A percentile compares a stretch with the other conserved stretches of the same genome.
Conservation (phyloP, 2,329 filamentous ascomycete species). For the Gnomoniopsis smithogilvyi region DNA sequence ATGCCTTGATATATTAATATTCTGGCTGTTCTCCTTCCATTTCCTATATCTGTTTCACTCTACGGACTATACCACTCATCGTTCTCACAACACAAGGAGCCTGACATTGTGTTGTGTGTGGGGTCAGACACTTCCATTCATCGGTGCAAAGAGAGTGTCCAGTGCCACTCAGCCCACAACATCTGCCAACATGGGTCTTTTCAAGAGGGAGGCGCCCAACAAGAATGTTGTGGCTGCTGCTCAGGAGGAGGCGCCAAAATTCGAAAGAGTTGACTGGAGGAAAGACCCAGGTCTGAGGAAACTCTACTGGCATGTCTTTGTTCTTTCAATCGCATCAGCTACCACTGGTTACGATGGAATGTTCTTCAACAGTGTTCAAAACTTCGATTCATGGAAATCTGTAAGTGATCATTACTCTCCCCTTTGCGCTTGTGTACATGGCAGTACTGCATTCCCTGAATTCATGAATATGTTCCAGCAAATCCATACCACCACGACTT, state of each 20-base stretch:
- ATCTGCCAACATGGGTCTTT: constrained; percentile 24
- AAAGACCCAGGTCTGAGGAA: constrained; percentile 54
- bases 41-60: neutral
- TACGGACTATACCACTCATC: neutral
- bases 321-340: constrained; percentile 52
- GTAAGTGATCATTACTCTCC: neutral
- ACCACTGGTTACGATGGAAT: constrained; percentile 55
- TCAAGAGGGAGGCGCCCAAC: constrained; percentile 25
- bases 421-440: neutral
- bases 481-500: no score
- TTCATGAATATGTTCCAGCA: no score
- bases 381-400: constrained; percentile 40
- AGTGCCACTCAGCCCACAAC: neutral
- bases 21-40: neutral
- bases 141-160: neutral
- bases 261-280: constrained; percentile 49
- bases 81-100: neutral
- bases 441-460: neutral
- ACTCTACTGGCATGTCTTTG: constrained; percentile 50
- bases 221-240: constrained; percentile 26
- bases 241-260: constrained; percentile 46
- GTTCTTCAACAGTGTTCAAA: constrained; percentile 43
- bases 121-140: neutral
- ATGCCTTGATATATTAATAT: constrained; percentile 15
- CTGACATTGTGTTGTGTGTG: neutral